Evolutionary conservation across 208 protist genomes (phyloP), one percentile per base, ranked within the genome.

Genomic region (Willaertia magna): DNA sequence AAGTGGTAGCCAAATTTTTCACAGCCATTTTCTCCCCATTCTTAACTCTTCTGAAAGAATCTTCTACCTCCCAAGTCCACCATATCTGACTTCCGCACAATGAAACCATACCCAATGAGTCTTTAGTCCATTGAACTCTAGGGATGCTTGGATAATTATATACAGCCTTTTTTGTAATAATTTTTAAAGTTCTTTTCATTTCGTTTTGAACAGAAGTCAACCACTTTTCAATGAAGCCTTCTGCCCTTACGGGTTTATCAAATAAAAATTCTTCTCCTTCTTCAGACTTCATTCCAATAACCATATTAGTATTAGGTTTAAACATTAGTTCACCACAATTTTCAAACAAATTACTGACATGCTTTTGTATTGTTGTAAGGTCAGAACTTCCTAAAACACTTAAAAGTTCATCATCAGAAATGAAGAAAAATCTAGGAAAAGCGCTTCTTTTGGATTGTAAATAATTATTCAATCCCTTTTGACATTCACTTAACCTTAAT

Each of bases 401-500:
- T 20, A 99, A 93, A 34, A 99, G 91, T 89, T 99, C 97, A 89
- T 99, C 97, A 89, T 99, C 97, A 12, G 97, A 98, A 85, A 99
- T 98, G 90, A 99, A 99, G 92, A 98, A 99, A 90, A 99, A 99
- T 67, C 98, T 90, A n/a, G 97, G 96, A 89, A 99, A 99, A 22
- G 97, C 91, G 61, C 93, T 93, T 44, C 98, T 93, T 93, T 99
- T 99, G 7, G 94, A 93, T 89, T 99, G 96, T 4, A 99, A 90
- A 91, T 99, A 99, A 88, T 99, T 97, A 18, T 95, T 95, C 44
- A 99, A 92, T 85, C 95, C 95, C 91, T 98, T 98, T 91, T 99
- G 97, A 90, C 97, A 99, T 87, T 96, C 92, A 87, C 99, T 96
- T 39, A 99, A 93, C 87, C 96, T 95, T 75, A 93, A 92, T 79